Base-by-base conservation (phyloP, 2,329 filamentous ascomycete species). In the Talaromyces sp. region DNA sequence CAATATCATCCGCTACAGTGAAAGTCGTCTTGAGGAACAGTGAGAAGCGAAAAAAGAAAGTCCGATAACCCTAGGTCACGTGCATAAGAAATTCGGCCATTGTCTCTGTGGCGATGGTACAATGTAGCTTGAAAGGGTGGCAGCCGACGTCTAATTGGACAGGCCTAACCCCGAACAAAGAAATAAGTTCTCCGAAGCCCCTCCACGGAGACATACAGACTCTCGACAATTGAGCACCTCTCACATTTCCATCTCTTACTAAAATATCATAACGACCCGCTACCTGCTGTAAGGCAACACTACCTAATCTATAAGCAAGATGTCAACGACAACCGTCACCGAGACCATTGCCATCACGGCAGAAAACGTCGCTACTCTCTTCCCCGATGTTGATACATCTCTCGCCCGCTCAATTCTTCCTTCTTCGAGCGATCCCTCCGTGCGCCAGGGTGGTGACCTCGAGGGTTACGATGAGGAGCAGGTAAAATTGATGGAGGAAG, bases 401-500 rank as follows among this genome's bases (percentile, higher is more conserved):
- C 81, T 89, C 60, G 86, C 86, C 61, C 81, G 82, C 60, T 77
- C 81, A 68, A 72, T 83, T 66, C 76, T 80, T 67, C 80, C 78
- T 67, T 75, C 75, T 65, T 75, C 76, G n/a, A 19, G 37, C 31
- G 50, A 47, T 67, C 79, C 78, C 66, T 77, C 75, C 65, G 75
- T 76, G 19, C 72, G 75, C 74, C 89, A 89, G 72, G 81, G 81
- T 68, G 85, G 87, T 61, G 92, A 92, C 66, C 85, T 98, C 52
- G 90, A 90, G 64, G 95, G 94, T 60, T 96, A 98, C 82, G 93
- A 98, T 82, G 94, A 91, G 78, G 94, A 98, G 83, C 95, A 99
- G 82, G 97, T 97, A 73, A 89, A 94, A 60, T 82, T 99, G 73
- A 99, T 99, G 95, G 94, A 99, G 74, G 95, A 98, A 83, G 90